phyloP scores from a whole-genome alignment of 768 basidiomycete species.

The Boletus tomentosulus region DNA sequence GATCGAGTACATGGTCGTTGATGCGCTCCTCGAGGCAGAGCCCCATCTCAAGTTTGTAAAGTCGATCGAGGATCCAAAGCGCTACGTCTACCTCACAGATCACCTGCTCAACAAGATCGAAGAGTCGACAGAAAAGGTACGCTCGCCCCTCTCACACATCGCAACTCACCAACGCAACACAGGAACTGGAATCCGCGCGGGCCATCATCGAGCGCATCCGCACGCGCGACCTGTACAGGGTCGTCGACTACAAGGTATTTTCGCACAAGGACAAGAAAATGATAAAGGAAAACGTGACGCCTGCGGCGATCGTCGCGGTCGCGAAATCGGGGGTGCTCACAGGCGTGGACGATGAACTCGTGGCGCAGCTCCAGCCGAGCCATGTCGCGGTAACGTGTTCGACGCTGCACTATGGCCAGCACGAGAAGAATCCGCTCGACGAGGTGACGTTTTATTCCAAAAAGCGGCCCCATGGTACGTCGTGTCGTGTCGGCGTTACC shows the following conservation, averaged over 20 bases:
- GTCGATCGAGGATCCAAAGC: constrained; percentile 51
- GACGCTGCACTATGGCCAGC: constrained; percentile 75
- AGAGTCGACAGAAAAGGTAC: constrained; percentile 36
- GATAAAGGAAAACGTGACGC: constrained; percentile 32
- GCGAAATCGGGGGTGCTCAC: constrained; percentile 29
- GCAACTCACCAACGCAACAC: not conserved
- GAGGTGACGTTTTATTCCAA: constrained; percentile 74
- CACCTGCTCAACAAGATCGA: constrained; percentile 61
- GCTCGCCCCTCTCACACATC: not conserved
- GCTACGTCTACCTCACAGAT: constrained; percentile 66
- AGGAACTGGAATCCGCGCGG: constrained; percentile 60
- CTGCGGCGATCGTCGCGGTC: constrained; percentile 41
- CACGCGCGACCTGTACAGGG: constrained; percentile 61
- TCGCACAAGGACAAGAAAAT: constrained; percentile 27
- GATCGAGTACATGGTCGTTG: constrained; percentile 83
- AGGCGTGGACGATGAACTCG: constrained; percentile 26
- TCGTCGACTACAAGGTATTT: constrained; percentile 62
- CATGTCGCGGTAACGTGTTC: constrained; percentile 65
- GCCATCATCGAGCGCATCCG: constrained; percentile 60
- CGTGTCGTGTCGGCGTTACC: not conserved
- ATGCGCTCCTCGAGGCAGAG: constrained; percentile 69
- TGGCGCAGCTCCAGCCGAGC: constrained; percentile 35
- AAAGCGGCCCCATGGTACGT: constrained; percentile 51
- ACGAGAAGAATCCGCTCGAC: constrained; percentile 63
- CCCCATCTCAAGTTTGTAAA: constrained; percentile 56